Conservation (phyloP, 2,329 filamentous ascomycete genomes). For the Magnaporthiopsis poae region DNA sequence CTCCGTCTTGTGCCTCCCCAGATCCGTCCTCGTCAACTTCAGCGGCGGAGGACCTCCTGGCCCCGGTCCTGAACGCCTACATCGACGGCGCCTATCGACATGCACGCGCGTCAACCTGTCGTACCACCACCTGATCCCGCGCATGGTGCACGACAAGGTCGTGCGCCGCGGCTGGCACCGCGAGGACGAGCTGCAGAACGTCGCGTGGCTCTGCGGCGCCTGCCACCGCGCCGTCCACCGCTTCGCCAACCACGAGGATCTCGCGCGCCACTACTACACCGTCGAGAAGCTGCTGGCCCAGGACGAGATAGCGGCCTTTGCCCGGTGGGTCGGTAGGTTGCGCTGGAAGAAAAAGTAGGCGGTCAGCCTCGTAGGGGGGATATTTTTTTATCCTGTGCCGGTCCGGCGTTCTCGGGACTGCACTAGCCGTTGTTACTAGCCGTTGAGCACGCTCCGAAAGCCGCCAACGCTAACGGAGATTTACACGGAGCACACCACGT, state of each 20-base stretch:
- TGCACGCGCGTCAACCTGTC: too few relatives aligned
- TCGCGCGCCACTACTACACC: slow-evolving; percentile 63
- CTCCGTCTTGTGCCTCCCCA: slow-evolving; percentile 17
- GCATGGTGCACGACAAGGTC: slow-evolving; percentile 63
- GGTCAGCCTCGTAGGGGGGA: not conserved
- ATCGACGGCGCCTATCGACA: slow-evolving; percentile 43
- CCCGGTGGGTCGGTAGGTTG: slow-evolving; percentile 60
- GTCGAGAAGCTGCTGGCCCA: slow-evolving; percentile 60
- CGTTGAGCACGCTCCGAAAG: too few relatives aligned
- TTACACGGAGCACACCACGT: too few relatives aligned
- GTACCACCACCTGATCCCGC: slow-evolving; percentile 82
- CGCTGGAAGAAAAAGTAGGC: slow-evolving; percentile 54
- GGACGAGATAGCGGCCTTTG: slow-evolving; percentile 63
- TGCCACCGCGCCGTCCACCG: slow-evolving; percentile 77
- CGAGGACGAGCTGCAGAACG: slow-evolving; percentile 64
- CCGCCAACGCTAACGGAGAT: too few relatives aligned
- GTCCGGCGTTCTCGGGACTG: too few relatives aligned
- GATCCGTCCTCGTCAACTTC: slow-evolving; percentile 17
- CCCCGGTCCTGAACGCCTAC: slow-evolving; percentile 55
- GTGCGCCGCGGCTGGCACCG: slow-evolving; percentile 71
- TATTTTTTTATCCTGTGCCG: too few relatives aligned
- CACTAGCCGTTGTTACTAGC: too few relatives aligned
- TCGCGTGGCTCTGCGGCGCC: slow-evolving; percentile 76
- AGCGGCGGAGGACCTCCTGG: slow-evolving; percentile 42
- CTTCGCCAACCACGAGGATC: slow-evolving; percentile 64